Base-by-base conservation (phyloP, 257 asterid species). In the Ophiorrhiza pumila region DNA sequence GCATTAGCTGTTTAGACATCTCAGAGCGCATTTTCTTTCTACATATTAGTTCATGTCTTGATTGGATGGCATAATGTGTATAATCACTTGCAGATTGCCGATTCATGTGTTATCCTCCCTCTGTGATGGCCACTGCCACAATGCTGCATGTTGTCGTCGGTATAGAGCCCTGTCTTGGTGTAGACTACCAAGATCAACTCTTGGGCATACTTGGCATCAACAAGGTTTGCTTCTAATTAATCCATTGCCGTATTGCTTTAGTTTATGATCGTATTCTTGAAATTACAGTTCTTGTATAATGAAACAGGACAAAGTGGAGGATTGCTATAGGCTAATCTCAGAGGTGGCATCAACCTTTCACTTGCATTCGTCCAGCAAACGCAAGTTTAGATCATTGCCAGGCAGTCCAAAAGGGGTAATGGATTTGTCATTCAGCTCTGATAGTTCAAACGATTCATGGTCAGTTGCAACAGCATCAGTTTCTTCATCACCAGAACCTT, bases 41-140 rank as follows among this genome's bases (percentile, higher is more conserved):
- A 0, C 15, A 37, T 37, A 50, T 14, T 20, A 5, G 22, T 22
- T 63, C 17, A 20, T 63, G 32, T 35, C 68, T 0, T 37, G 20
- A 37, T 37, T 37, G 20, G 49, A 5, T 5, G 5, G 13, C 7
- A 1, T 61, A 1, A 9, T 58, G 52, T 11, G 42, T 7, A 12
- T 9, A 29, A 12, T 7, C 23, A n/a, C 52, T 35, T 73, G 55
- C 89, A 93, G 98, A 93, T 68, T 81, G 83, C 76, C 83, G 97
- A 85, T 87, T 88, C 76, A 83, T 78, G 83, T 45, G 78, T 32
- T 86, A 71, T 79, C 84, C 76, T 71, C 96, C 97, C 31, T 93
- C 98, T 73, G 89, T 90, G 63, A 62, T 91, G 87, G 96, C 98
- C 53, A 87, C 94, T 60, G 96, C 97, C 27, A 85, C 83, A 81